Conservation (phyloP, 2,329 filamentous ascomycete genomes). For the Clonostachys rosea region DNA sequence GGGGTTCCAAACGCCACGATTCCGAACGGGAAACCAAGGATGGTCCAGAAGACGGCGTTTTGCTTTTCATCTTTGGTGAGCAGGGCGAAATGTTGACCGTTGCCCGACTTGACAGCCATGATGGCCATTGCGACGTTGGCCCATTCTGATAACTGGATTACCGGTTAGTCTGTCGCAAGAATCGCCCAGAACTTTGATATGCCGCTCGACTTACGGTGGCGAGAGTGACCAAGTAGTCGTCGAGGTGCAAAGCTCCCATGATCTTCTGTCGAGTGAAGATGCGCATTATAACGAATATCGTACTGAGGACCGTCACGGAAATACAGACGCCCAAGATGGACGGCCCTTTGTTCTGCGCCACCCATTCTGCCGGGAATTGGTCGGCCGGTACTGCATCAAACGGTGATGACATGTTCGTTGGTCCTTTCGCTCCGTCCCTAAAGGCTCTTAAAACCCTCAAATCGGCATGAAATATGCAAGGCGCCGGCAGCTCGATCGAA, state of each 20-base stretch:
- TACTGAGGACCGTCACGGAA: constrained; percentile 6
- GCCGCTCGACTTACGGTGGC: background rate
- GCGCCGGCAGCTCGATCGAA: no score
- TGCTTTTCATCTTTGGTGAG: constrained; percentile 4
- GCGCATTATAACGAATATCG: constrained; percentile 6
- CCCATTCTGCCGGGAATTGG: constrained; percentile 1
- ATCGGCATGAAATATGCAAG: no score
- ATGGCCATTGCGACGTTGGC: constrained; percentile 8
- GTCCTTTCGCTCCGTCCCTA: no score
- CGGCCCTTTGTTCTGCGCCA: constrained; percentile 8
- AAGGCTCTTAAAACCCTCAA: no score
- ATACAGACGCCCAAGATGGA: constrained; percentile 9
- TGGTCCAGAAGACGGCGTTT: constrained; percentile 19
- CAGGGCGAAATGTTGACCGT: constrained; percentile 10
- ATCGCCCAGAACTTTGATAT: background rate
- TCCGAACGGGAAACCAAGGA: constrained; percentile 26
- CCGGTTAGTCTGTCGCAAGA: background rate
- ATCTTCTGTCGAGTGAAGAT: constrained; percentile 6
- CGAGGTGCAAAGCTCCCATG: constrained; percentile 5
- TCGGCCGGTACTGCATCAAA: no score
- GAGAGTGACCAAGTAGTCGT: constrained; percentile 7
- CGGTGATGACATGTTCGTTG: no score
- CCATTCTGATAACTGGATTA: constrained; percentile 4
- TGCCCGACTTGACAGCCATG: constrained; percentile 9
- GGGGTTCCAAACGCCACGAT: constrained; percentile 31